A percentile compares a stretch with the other conserved stretches of the same genome.
Conservation (phyloP, 768 basidiomycete genomes). For the Tylopilus cervinicoccineus region DNA sequence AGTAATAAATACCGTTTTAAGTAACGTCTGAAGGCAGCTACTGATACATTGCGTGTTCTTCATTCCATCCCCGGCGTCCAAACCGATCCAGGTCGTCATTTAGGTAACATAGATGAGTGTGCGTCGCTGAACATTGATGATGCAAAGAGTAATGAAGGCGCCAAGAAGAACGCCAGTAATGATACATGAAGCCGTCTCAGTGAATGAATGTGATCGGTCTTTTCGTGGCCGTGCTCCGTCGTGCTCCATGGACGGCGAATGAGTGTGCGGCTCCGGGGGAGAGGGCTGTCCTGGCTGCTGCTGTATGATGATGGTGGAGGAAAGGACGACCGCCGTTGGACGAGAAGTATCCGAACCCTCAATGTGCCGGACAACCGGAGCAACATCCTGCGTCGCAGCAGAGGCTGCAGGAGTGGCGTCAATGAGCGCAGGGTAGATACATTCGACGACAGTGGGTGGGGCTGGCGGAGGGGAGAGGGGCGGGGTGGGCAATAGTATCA, state of each 20-base stretch:
- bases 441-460: constrained; percentile 17
- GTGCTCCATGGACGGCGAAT: constrained; percentile 8
- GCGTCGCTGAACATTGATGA: constrained; percentile 45
- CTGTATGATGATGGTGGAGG: constrained; percentile 27
- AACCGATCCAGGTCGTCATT: not conserved
- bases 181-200: constrained; percentile 42
- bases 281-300: constrained; percentile 15
- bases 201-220: constrained; percentile 21
- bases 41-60: constrained; percentile 19
- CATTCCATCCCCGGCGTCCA: constrained; percentile 2
- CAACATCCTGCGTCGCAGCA: constrained; percentile 7
- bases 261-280: constrained; percentile 9
- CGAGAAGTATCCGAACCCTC: constrained; percentile 5
- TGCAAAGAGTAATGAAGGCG: constrained; percentile 50
- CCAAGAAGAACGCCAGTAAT: constrained; percentile 60
- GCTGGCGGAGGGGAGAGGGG: constrained; percentile 22
- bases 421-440: constrained; percentile 5
- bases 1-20: constrained; percentile 28
- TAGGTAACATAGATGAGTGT: constrained; percentile 40
- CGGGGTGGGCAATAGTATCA: constrained; percentile 19
- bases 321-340: constrained; percentile 16
- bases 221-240: constrained; percentile 14
- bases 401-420: not conserved
- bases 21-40: constrained; percentile 14
- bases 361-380: not conserved